Conservation (phyloP, 129 eudicot species). For the Pittosporum tobira region DNA sequence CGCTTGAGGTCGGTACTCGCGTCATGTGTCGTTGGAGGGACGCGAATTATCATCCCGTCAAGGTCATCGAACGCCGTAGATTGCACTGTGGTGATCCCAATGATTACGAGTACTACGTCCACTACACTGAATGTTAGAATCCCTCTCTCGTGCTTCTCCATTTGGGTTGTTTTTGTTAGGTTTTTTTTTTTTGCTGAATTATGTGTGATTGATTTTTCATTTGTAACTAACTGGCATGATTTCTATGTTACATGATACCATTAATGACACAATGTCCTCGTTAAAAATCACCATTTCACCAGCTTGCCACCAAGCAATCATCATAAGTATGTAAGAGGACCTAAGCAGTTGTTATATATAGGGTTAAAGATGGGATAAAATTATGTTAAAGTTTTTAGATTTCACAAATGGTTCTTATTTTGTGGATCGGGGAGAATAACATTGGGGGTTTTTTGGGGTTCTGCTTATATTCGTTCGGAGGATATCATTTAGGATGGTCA, state of each 20-base stretch:
- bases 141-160: background rate
- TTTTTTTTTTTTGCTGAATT: background rate
- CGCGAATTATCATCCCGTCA: conserved; percentile 78
- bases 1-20: conserved; percentile 91
- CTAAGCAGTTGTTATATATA: too few relatives aligned
- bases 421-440: too few relatives aligned
- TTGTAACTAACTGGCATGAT: background rate
- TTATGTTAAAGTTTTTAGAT: too few relatives aligned
- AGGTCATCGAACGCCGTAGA: conserved; percentile 90
- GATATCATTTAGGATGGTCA: too few relatives aligned
- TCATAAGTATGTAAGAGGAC: too few relatives aligned
- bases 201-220: background rate
- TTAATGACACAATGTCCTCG: too few relatives aligned
- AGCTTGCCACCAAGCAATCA: too few relatives aligned
- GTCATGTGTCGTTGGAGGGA: conserved; percentile 93
- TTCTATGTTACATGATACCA: background rate
- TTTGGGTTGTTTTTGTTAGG: conserved; percentile 12
- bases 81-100: conserved; percentile 43
- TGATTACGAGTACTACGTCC: conserved; percentile 94
- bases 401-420: too few relatives aligned
- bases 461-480: too few relatives aligned
- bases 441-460: too few relatives aligned
- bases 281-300: too few relatives aligned
- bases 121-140: conserved; percentile 83
- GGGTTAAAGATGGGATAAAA: too few relatives aligned